Evolutionary conservation across 495 filamentous ascomycete genomes (phyloP).

Genomic region (Saxophila tyrrhenica): DNA sequence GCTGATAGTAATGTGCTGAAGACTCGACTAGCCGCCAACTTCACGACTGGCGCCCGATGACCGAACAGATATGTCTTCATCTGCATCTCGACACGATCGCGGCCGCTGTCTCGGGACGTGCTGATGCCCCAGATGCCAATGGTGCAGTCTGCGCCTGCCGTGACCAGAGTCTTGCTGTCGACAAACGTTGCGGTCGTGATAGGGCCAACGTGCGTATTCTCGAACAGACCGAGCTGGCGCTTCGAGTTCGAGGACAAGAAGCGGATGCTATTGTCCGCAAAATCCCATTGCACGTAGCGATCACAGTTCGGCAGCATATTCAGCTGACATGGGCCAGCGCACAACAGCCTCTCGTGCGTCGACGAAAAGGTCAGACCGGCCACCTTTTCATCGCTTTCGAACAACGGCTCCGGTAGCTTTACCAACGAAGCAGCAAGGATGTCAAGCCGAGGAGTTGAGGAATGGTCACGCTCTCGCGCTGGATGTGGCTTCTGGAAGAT

Average conservation of each 20-base stretch:
- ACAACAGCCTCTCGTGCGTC: slow-evolving; percentile 74
- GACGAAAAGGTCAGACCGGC: slow-evolving; percentile 63
- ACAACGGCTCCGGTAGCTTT: slow-evolving; percentile 67
- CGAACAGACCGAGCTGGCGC: slow-evolving; percentile 70
- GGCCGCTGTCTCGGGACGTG: slow-evolving; percentile 46
- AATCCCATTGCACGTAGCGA: slow-evolving; percentile 93
- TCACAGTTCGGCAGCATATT: slow-evolving; percentile 82
- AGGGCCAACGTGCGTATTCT: slow-evolving; percentile 84
- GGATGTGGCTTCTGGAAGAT: slow-evolving; percentile 76
- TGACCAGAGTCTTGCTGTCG: slow-evolving; percentile 81
- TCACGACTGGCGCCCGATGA: slow-evolving; percentile 68
- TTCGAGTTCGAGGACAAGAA: slow-evolving; percentile 74
- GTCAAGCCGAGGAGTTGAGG: slow-evolving; percentile 60
- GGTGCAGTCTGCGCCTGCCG: slow-evolving; percentile 82
- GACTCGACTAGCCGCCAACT: slow-evolving; percentile 70
- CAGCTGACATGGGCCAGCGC: slow-evolving; percentile 67
- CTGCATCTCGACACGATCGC: slow-evolving; percentile 55
- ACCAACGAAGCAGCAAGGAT: slow-evolving; percentile 65
- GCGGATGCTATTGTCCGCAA: slow-evolving; percentile 79
- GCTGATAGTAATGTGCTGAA: slow-evolving; percentile 79
- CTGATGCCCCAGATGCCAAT: slow-evolving; percentile 69
- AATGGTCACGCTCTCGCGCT: slow-evolving; percentile 49
- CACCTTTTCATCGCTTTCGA: slow-evolving; percentile 73
- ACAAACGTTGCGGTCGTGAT: slow-evolving; percentile 71
- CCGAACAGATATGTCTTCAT: slow-evolving; percentile 78